Percentiles rank a stretch among this genome's conserved stretches.
phyloP scores from a whole-genome alignment of 192 early-diverging fungal species.

The Pilobolus umbonatus region DNA sequence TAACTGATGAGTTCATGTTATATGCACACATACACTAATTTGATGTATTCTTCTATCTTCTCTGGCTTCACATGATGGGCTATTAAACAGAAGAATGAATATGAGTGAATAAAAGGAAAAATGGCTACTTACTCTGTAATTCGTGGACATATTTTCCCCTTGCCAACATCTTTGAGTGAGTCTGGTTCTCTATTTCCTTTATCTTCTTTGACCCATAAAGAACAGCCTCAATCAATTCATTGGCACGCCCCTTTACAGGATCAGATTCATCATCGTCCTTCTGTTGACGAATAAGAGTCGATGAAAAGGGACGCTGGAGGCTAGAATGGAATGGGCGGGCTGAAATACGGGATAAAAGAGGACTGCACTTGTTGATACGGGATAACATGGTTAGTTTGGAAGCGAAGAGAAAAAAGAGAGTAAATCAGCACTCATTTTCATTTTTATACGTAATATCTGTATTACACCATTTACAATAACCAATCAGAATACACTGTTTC shows the following conservation, averaged over 20 bases:
- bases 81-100: conserved; percentile 17
- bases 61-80: conserved; percentile 86
- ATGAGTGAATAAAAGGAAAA: neutral
- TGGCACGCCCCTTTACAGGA: conserved; percentile 14
- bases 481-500: too few species aligned
- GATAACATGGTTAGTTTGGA: too few species aligned
- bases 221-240: conserved; percentile 60
- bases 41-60: conserved; percentile 78
- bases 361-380: too few species aligned
- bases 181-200: conserved; percentile 53
- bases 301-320: too few species aligned
- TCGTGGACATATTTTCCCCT: conserved; percentile 91
- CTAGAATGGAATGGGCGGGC: too few species aligned
- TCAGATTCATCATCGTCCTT: neutral
- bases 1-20: too few species aligned
- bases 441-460: too few species aligned
- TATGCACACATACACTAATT: conserved; percentile 55
- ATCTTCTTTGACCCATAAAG: conserved; percentile 66
- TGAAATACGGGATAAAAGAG: too few species aligned
- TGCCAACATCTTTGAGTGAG: conserved; percentile 73
- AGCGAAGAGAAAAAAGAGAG: too few species aligned
- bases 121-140: conserved; percentile 55
- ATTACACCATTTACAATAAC: too few species aligned
- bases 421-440: too few species aligned
- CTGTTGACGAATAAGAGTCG: too few species aligned